phyloP scores from a whole-genome alignment of 2,329 filamentous ascomycete species.

The Chaetomium strumarium region DNA sequence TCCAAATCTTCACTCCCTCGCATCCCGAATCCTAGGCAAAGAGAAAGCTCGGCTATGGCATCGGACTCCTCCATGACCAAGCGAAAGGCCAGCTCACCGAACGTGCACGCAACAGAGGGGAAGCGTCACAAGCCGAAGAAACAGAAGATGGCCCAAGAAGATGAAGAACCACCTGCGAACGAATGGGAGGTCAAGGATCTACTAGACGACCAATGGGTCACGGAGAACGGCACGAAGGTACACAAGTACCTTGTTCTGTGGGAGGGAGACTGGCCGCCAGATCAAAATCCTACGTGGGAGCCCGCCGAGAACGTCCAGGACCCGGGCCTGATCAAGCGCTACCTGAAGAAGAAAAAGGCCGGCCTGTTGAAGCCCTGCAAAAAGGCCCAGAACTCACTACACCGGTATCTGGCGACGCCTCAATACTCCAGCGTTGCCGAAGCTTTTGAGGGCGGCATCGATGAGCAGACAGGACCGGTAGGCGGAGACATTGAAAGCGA shows the following conservation, averaged over 20 bases:
- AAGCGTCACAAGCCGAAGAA: constrained; percentile 8
- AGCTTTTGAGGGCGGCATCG: constrained; percentile 26
- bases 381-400: constrained; percentile 15
- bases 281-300: constrained; percentile 55
- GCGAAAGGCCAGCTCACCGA: constrained; percentile 2
- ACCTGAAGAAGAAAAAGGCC: constrained; percentile 30
- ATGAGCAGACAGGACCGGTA: constrained; percentile 5
- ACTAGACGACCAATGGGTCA: constrained; percentile 31
- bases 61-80: constrained; percentile 2
- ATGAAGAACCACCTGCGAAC: constrained; percentile 18
- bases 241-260: constrained; percentile 50
- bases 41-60: background rate
- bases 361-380: constrained; percentile 13
- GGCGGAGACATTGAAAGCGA: constrained; percentile 7
- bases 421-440: constrained; percentile 25
- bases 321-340: constrained; percentile 36
- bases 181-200: constrained; percentile 25
- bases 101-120: background rate
- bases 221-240: constrained; percentile 34
- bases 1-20: background rate
- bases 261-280: constrained; percentile 51
- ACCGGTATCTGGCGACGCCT: constrained; percentile 14
- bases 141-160: constrained; percentile 3
- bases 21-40: background rate
- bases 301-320: constrained; percentile 45